Evolutionary conservation across 306 rosid genomes (phyloP), one percentile per base, ranked within the genome.

Genomic region (Hylodesmum podocarpum): DNA sequence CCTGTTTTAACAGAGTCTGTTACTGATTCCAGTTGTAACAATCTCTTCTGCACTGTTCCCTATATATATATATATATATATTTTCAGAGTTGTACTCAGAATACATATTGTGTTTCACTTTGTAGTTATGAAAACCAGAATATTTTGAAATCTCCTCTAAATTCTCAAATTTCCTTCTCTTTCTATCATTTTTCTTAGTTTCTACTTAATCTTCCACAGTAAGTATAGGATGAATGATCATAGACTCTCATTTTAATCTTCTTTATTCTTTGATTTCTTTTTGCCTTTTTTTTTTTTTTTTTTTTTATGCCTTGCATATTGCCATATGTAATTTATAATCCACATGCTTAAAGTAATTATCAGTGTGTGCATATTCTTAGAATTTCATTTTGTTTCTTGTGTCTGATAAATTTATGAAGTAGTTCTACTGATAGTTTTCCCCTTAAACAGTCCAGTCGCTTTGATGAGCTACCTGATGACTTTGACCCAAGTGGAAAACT

Each of bases 401-500:
- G 47, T n/a, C 40, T 63, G 75, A 37, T 73, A 57, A 65, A 41
- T 85, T 47, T 58, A 24, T 40, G 65, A 68, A 61, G 37, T 36
- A 18, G 64, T 47, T 75, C 22, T 31, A 46, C 55, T 82, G 31
- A 72, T 64, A 11, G 18, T 59, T 50, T 80, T 33, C 40, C 62
- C 69, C 81, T 62, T 61, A 28, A 68, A 88, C 93, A 89, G 85
- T 86, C 92, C 43, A 95, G 89, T 73, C 99, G 94, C 67, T 96
- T 96, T 87, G 99, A 96, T 31, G 99, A 96, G 78, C 82, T 96
- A 47, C 99, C 98, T 59, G 99, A 96, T 69, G 99, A 96, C 47
- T 91, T 92, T 79, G 99, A 96, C 84, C 91, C 99, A 19, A 96
- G 96, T 81, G 99, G 99, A 80, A 96, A 86, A 84, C 88, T 94